Conservation (phyloP, 331 rosid species). For the Prunus yedoensis region DNA sequence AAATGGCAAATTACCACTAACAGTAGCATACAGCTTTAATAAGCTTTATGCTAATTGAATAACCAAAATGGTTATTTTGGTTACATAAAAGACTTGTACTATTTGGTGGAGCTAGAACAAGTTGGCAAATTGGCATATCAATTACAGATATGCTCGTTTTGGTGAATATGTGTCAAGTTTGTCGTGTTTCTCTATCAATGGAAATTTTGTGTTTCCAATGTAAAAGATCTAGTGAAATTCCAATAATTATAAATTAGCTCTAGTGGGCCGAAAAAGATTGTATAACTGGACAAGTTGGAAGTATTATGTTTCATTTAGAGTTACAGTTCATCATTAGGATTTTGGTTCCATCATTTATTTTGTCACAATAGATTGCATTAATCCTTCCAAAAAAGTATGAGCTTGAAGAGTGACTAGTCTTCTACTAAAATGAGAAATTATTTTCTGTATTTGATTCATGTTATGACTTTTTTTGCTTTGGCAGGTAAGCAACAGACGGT, state of each 20-base stretch:
- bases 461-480: not conserved
- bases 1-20: not conserved
- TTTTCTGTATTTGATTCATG: no score
- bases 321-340: no score
- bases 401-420: not conserved
- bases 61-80: not conserved
- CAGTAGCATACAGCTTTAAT: not conserved
- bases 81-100: not conserved
- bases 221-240: not conserved
- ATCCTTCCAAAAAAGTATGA: not conserved
- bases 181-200: not conserved
- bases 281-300: not conserved
- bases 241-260: not conserved
- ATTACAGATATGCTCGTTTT: no score
- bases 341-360: no score
- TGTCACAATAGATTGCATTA: no score
- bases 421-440: no score
- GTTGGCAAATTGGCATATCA: not conserved
- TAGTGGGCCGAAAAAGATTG: not conserved
- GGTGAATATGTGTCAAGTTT: not conserved
- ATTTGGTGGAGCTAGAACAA: not conserved
- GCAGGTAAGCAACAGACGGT: conserved; percentile 80
- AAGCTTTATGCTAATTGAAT: not conserved
- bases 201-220: not conserved
- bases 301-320: no score